These are phyloP conservation scores for Microbotryomycetes sp. DNA, from an alignment of 1,284 basidiomycete species.

Conservation along the genomic window DNA sequence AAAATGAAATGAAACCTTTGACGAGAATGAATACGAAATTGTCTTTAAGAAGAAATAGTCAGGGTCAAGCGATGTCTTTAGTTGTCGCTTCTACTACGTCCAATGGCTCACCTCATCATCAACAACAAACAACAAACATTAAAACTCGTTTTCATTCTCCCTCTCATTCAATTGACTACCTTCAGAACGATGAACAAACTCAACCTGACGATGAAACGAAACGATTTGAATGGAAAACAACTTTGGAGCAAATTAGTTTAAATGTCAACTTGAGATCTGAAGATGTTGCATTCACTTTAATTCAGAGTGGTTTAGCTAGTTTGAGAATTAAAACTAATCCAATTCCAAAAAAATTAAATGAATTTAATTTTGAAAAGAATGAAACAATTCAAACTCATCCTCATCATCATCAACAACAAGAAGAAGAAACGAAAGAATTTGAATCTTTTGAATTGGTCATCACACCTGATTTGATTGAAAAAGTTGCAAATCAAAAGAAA, in stretches of 20 bases:
- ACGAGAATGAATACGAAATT: slow-evolving; percentile 7
- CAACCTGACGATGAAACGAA: neutral
- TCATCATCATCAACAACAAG: slow-evolving; percentile 7
- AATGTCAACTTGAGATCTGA: slow-evolving; percentile 60
- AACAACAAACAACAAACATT: neutral
- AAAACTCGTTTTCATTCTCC: too few relatives aligned
- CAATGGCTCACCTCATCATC: neutral
- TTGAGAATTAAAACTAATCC: slow-evolving; percentile 37
- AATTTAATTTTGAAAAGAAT: neutral
- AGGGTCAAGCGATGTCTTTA: neutral
- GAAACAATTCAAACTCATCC: too few relatives aligned
- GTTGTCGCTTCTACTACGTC: neutral
- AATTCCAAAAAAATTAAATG: slow-evolving; percentile 3
- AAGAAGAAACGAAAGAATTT: slow-evolving; percentile 38
- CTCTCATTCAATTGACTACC: too few relatives aligned
- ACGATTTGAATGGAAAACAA: slow-evolving; percentile 18
- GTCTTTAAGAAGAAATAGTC: slow-evolving; percentile 5
- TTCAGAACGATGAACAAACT: neutral
- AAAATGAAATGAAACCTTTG: neutral
- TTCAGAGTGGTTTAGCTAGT: slow-evolving; percentile 72
- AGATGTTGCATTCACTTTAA: slow-evolving; percentile 78
- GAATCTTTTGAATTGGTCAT: slow-evolving; percentile 52
- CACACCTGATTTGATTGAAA: slow-evolving; percentile 65
- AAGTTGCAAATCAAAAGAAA: slow-evolving; percentile 55
- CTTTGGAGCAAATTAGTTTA: slow-evolving; percentile 18